Conservation (phyloP, 225 moss, liverwort and hornwort species). For the Neckera pumila region DNA sequence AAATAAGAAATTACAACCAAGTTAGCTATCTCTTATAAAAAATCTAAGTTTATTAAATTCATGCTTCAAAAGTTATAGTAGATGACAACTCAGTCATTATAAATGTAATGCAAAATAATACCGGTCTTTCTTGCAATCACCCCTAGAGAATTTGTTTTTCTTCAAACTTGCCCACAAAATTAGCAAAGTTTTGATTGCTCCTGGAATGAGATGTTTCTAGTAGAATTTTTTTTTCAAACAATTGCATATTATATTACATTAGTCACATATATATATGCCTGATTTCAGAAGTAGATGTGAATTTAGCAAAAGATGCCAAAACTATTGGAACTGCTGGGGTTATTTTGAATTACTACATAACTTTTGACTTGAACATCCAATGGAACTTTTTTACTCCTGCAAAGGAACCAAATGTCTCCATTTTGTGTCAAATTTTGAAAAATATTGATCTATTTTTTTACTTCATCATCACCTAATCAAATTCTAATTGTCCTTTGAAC, state of each 20-base stretch:
- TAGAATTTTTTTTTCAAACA: neutral
- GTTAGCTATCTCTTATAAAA: too few relatives aligned
- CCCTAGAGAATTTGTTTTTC: neutral
- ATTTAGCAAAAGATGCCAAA: neutral
- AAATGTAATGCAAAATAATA: too few relatives aligned
- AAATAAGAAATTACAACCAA: too few relatives aligned
- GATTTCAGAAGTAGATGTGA: neutral
- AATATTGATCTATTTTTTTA: neutral
- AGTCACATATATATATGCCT: neutral
- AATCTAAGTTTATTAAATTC: too few relatives aligned
- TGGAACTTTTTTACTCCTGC: accelerated
- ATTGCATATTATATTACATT: neutral
- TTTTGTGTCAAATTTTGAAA: neutral
- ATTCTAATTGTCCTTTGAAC: neutral
- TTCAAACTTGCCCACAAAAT: accelerated
- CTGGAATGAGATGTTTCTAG: neutral
- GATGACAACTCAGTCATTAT: too few relatives aligned
- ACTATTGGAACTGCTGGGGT: accelerated
- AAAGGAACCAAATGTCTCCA: accelerated
- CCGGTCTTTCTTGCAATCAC: too few relatives aligned
- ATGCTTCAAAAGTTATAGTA: too few relatives aligned
- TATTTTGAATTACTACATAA: neutral
- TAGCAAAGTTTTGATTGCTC: neutral
- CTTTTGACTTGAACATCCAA: accelerated
- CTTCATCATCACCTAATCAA: neutral